Evolutionary conservation across 2,329 filamentous ascomycete genomes (phyloP), one percentile per base, ranked within the genome.

Genomic region (Penicillium sp.): DNA sequence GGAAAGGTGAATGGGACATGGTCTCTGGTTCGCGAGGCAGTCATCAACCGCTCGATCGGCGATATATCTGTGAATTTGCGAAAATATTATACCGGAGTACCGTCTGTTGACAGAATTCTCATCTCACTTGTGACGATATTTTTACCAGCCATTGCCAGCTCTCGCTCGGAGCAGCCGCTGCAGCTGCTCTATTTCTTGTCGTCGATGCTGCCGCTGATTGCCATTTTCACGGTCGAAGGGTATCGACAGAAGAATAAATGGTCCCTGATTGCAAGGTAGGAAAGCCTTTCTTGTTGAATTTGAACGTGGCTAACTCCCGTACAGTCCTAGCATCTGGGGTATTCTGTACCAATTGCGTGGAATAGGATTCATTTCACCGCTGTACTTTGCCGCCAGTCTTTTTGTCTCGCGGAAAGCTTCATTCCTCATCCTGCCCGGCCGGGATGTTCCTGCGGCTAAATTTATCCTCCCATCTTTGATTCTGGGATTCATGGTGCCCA

Each of bases 401-500:
- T 61, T 47, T 30, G 40, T 48, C 17, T 62, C 54, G 8, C 37
- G 45, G 3, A 42, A 37, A 7, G 26, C 41, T 1, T 9, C 32
- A 10, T 64, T 63, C 42, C 60, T 58, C 27, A 36, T 48, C 1
- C 40, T 56, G 3, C 51, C 58, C n/a, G 45, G 44, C 3, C 34
- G 65, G 8, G 42, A 59, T 7, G 37, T 57, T 1, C 42, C 51
- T 7, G 56, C 57, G 15, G 65, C 63, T 7, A 56, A 55, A 41
- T 58, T 60, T 3, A 48, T 68, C 8, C 40, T 61, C 2, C 61
- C 64, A 7, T 55, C 63, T 7, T n/a, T 67, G 21, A 7, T 63
- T 5, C 17, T 66, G 9, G 64, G 65, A 23, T 66, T 58, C 39
- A 45, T 62, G 3, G 36, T 66, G 7, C 66, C 66, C 1, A 65